A percentile compares a stretch with the other conserved stretches of the same genome.
These are phyloP conservation scores for Bremia lactucae DNA, from an alignment of 352 stramenopile genomes.

Conservation along the genomic window DNA sequence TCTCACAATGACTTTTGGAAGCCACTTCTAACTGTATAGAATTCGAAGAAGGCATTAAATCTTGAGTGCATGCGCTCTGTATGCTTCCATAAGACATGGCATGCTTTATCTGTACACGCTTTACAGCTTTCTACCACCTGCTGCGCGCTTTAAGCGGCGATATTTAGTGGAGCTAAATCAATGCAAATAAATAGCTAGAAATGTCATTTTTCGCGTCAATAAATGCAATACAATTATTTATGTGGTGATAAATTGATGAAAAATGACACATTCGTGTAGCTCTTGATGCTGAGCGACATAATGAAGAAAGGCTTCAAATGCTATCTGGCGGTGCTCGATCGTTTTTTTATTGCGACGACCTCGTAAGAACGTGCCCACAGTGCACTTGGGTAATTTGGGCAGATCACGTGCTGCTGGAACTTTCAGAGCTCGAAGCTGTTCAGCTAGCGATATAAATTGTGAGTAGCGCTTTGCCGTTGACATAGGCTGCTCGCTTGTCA, in stretches of 20 bases:
- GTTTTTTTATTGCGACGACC: constrained; percentile 33
- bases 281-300: constrained; percentile 30
- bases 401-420: constrained; percentile 16
- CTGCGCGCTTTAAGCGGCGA: too few species aligned
- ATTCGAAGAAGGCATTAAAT: too few species aligned
- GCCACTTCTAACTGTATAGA: too few species aligned
- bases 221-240: too few species aligned
- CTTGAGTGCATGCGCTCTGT: too few species aligned
- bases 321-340: constrained; percentile 38
- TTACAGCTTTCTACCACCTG: too few species aligned
- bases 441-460: constrained; percentile 42
- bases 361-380: constrained; percentile 34
- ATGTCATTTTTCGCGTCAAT: too few species aligned
- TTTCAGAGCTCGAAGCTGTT: constrained; percentile 26
- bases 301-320: constrained; percentile 37
- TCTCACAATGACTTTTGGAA: too few species aligned
- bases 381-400: constrained; percentile 29
- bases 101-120: too few species aligned
- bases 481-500: constrained; percentile 9
- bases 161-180: too few species aligned
- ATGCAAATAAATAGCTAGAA: too few species aligned
- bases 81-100: too few species aligned
- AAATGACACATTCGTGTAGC: constrained; percentile 34
- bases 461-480: constrained; percentile 39
- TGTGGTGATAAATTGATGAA: constrained; percentile 37